Evolutionary conservation across 495 filamentous ascomycete species (phyloP).

Genomic region (Penicillium antarcticum): DNA sequence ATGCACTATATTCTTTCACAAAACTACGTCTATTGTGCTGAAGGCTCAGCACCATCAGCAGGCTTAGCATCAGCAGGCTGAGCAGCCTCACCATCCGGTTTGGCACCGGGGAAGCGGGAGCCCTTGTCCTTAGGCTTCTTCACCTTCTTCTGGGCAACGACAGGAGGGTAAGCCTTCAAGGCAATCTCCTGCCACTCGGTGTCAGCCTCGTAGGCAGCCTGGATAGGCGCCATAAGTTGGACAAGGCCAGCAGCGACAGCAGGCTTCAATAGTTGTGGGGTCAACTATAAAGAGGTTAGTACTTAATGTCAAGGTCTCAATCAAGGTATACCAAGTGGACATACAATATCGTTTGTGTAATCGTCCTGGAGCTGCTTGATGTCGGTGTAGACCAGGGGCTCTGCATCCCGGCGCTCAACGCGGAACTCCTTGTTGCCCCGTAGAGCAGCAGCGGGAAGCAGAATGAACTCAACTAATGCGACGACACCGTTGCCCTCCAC

Average conservation of each 20-base stretch:
- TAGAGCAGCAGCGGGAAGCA: conserved; percentile 59
- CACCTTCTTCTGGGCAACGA: neutral
- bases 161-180: neutral
- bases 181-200: conserved; percentile 68
- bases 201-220: conserved; percentile 57
- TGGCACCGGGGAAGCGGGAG: neutral
- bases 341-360: conserved; percentile 68
- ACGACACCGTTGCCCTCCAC: conserved; percentile 77
- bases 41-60: too few relatives aligned
- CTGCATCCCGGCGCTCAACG: conserved; percentile 46
- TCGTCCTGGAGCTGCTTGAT: conserved; percentile 67
- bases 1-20: too few relatives aligned
- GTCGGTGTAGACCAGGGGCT: conserved; percentile 66
- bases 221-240: conserved; percentile 67
- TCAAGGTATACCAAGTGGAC: conserved; percentile 6
- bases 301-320: neutral
- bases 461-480: conserved; percentile 72
- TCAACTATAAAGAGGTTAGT: conserved; percentile 49
- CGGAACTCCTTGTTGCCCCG: conserved; percentile 16
- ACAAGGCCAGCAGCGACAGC: conserved; percentile 64
- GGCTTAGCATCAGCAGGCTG: neutral
- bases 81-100: neutral
- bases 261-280: conserved; percentile 73
- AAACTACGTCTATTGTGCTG: too few relatives aligned
- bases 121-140: conserved; percentile 1